phyloP scores from a whole-genome alignment of 202 grass and related monocot genomes.

The Setaria italica region DNA sequence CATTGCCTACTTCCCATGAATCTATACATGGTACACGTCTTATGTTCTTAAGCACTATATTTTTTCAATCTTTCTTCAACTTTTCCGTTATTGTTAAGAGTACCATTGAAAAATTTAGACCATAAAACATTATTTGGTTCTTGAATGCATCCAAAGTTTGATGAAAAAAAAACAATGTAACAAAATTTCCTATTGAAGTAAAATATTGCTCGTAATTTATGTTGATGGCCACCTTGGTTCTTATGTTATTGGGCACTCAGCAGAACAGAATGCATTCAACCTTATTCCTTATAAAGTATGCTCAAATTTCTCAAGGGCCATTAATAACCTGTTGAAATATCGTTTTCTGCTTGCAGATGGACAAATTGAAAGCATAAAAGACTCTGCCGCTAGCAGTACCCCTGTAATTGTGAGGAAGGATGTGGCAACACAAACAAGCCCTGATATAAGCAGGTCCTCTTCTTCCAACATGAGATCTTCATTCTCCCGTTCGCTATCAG shows the following conservation, averaged over 20 bases:
- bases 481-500: slow-evolving; percentile 44
- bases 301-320: slow-evolving; percentile 29
- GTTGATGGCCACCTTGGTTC: not conserved
- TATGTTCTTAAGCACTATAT: not conserved
- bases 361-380: slow-evolving; percentile 39
- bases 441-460: slow-evolving; percentile 58
- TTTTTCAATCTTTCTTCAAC: not conserved
- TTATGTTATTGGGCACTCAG: not conserved
- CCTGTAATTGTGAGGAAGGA: slow-evolving; percentile 60
- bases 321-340: slow-evolving; percentile 12
- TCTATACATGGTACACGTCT: slow-evolving; percentile 37
- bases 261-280: slow-evolving; percentile 17
- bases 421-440: slow-evolving; percentile 67
- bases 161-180: not conserved
- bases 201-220: slow-evolving; percentile 21
- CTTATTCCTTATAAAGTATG: not conserved
- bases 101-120: not conserved
- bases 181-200: not conserved
- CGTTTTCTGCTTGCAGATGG: slow-evolving; percentile 52
- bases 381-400: slow-evolving; percentile 21
- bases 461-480: slow-evolving; percentile 53
- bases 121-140: slow-evolving; percentile 4
- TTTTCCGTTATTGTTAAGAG: not conserved
- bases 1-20: slow-evolving; percentile 54
- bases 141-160: not conserved